Evolutionary conservation across 164 flowering plant species (phyloP), one percentile per base, ranked within the genome.

Genomic region (Protea cynaroides): DNA sequence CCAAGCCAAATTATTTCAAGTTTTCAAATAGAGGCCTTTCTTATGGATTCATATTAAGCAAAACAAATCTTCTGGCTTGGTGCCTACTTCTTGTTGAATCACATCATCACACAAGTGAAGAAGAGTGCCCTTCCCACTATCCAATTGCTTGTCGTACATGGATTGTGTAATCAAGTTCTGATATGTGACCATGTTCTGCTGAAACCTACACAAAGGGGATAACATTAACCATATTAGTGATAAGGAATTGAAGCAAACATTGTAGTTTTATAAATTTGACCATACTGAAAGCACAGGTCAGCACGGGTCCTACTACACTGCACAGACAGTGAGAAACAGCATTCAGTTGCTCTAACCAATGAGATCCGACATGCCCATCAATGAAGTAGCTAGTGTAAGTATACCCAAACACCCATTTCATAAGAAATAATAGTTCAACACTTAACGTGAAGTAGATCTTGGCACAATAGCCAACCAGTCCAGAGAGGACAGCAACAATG

Each of bases 31-130:
- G 46, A 40, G 14, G 1, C 1, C 5, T 44, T 44, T 2, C 8
- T 15, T 44, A 44, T 15, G 1, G 49, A 44, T 44, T 44, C 34
- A 44, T 44, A 44, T 44, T 44, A 44, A 44, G 15, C 4, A 11
- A 44, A 8, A 15, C 19, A 52, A 52, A n/a, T 52, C 9, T 25
- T 57, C 47, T 17, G 21, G 56, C 12, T 47, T 73, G 62, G 25
- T 56, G 67, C 90, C 70, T 78, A 95, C 99, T 83, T 95, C 99
- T 73, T 95, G 97, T 71, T 92, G 97, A 76, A 95, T 86, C 63
- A 92, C 94, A 69, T 95, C 99, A 75, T 95, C 99, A 72, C 97
- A 95, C 76, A 95, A 75, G 71, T 89, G 99, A 73, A 95, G 94
- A 78, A 95, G 96, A 56, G 97, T 92, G 51, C 97, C 97, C 82